A percentile compares a stretch with the other conserved stretches of the same genome.
Conservation (phyloP, 768 basidiomycete genomes). For the Candolleomyces aberdarensis region DNA sequence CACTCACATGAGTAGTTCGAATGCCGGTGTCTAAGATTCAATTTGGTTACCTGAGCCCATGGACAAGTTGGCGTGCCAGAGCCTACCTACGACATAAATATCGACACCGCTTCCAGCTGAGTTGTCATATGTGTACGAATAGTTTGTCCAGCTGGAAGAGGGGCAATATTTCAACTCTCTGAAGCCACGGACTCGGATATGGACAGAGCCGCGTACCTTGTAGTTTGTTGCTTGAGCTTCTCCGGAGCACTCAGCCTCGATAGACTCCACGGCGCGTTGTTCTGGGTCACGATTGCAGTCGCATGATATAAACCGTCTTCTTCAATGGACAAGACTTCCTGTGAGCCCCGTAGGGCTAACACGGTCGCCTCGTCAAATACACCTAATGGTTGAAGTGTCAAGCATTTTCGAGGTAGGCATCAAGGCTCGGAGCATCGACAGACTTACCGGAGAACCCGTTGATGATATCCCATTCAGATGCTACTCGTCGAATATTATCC, state of each 20-base stretch:
- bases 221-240: not conserved
- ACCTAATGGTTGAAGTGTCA: not conserved
- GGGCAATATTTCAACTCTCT: too few relatives aligned
- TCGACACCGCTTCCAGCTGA: slow-evolving; percentile 32
- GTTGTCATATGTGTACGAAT: slow-evolving; percentile 18
- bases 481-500: too few relatives aligned
- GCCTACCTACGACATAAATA: slow-evolving; percentile 35
- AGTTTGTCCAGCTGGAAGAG: not conserved
- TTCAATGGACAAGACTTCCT: not conserved
- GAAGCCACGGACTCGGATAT: too few relatives aligned
- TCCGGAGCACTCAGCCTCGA: not conserved
- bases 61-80: not conserved
- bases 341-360: not conserved
- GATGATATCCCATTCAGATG: too few relatives aligned
- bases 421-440: too few relatives aligned
- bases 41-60: not conserved
- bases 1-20: not conserved
- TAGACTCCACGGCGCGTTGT: not conserved
- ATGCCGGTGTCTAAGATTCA: slow-evolving; percentile 16
- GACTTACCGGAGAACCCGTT: too few relatives aligned
- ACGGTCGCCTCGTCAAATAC: not conserved
- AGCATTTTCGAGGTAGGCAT: too few relatives aligned
- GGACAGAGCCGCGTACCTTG: not conserved
- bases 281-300: not conserved
- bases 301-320: not conserved